Percentiles rank a stretch among this genome's conserved stretches.
Conservation (phyloP, 768 basidiomycete species). For the Pholiota molesta region DNA sequence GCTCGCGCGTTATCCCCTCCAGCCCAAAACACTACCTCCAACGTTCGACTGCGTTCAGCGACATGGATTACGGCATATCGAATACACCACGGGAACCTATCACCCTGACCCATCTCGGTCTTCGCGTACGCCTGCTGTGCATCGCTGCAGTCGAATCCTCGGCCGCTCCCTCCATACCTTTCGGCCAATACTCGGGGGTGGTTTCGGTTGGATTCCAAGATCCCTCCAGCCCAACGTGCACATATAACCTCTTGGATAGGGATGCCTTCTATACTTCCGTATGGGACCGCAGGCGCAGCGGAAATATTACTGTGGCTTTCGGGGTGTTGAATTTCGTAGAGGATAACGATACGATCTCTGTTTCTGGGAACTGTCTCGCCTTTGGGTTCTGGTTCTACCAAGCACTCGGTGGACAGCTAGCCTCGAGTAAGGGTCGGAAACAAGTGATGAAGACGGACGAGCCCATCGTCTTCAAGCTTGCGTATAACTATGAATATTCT, state of each 20-base stretch:
- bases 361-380: constrained; percentile 4
- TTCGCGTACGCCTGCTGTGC: constrained; percentile 3
- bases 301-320: constrained; percentile 3
- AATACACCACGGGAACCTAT: constrained; percentile 8
- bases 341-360: constrained; percentile 8
- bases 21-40: constrained; percentile 8
- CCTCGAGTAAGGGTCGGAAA: constrained; percentile 10
- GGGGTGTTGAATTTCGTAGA: constrained; percentile 8
- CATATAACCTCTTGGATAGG: constrained; percentile 7
- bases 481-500: background rate
- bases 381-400: constrained; percentile 10
- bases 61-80: constrained; percentile 5
- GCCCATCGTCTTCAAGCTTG: constrained; percentile 10
- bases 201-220: background rate
- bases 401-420: constrained; percentile 3
- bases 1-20: constrained; percentile 7
- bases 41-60: constrained; percentile 4
- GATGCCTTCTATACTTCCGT: constrained; percentile 1
- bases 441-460: constrained; percentile 1
- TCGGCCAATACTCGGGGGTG: constrained; percentile 2
- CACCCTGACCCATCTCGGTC: constrained; percentile 7
- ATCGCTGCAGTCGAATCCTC: constrained; percentile 1
- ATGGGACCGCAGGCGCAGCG: constrained; percentile 1
- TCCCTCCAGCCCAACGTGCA: background rate
- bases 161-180: background rate